Evolutionary conservation across 2,329 filamentous ascomycete species (phyloP).

Genomic region (Exserohilum rostratum): DNA sequence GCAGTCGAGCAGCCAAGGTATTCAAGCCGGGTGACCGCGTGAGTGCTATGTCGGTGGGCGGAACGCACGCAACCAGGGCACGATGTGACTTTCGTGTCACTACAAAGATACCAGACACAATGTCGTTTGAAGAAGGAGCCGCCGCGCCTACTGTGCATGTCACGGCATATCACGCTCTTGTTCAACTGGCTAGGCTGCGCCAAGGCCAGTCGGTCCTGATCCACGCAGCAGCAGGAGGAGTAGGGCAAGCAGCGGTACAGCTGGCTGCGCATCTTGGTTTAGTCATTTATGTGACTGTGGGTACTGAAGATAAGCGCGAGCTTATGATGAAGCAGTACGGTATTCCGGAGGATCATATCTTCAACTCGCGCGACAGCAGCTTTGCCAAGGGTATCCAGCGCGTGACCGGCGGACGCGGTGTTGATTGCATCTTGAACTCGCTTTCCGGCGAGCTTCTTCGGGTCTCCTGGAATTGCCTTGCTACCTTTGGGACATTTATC

Average conservation of each 20-base stretch:
- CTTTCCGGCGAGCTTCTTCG: constrained; percentile 31
- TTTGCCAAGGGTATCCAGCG: constrained; percentile 7
- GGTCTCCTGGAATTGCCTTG: constrained; percentile 50
- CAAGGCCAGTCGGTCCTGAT: constrained; percentile 38
- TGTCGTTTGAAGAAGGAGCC: constrained; percentile 21
- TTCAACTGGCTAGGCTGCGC: constrained; percentile 25
- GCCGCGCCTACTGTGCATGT: not conserved
- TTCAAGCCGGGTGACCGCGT: not conserved
- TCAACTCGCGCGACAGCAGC: constrained; percentile 30
- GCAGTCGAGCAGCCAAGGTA: not conserved
- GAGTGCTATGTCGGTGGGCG: not conserved
- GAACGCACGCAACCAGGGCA: not conserved
- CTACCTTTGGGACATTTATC: constrained; percentile 28
- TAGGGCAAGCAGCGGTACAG: constrained; percentile 33
- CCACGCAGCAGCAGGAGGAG: constrained; percentile 24
- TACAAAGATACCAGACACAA: constrained; percentile 10
- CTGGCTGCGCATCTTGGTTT: constrained; percentile 20
- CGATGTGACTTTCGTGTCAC: not conserved
- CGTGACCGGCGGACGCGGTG: constrained; percentile 30
- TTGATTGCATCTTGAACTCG: constrained; percentile 44
- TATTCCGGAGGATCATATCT: constrained; percentile 40
- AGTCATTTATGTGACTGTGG: constrained; percentile 35
- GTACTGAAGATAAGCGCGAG: constrained; percentile 22
- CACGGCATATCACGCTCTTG: constrained; percentile 22
- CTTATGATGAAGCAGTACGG: constrained; percentile 24